Base-by-base conservation (phyloP, 345 rosid species). In the Durio zibethinus region DNA sequence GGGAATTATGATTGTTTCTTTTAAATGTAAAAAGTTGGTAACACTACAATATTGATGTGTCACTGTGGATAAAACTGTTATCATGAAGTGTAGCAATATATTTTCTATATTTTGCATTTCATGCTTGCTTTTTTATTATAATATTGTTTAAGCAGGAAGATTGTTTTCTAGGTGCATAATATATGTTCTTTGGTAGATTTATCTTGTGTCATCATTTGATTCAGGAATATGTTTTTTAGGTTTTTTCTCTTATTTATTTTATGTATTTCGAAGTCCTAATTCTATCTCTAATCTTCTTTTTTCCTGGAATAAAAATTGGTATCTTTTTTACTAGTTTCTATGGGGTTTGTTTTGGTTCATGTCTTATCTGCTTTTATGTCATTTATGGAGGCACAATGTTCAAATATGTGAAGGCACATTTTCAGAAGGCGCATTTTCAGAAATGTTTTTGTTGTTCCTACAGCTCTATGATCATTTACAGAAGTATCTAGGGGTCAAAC, bases 401-500 rank as follows among this genome's bases (percentile, higher is more conserved):
- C n/a, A n/a, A n/a, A n/a, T 11, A 5, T 56, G 9, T 29, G 23
- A 71, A 31, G 74, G 43, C 75, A 33, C 43, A 10, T 69, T 3
- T 71, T 36, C 48, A 27, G 53, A 78, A 62, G 74, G 43, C 75
- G 20, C 43, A 10, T 69, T 3, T 71, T 36, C 48, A 27, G 53
- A 78, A 62, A 14, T 33, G 7, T 74, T 57, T 64, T 76, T 70
- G 25, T 78, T 31, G 20, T 76, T 81, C 61, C 78, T 81, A 62
- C 93, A 97, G 99, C 85, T 94, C 57, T 86, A 87, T 76, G 88
- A 85, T 80, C 86, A 85, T 78, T 82, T 94, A 47, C 91, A 90
- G 88, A 89, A 85, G 84, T 86, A 87, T 81, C 89, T 92, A 69
- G 97, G 99, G 79, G 91, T 90, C 68, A 92, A 89, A 84, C 88